Conservation (phyloP, 345 rosid species). For the Eucalyptus rudis region DNA sequence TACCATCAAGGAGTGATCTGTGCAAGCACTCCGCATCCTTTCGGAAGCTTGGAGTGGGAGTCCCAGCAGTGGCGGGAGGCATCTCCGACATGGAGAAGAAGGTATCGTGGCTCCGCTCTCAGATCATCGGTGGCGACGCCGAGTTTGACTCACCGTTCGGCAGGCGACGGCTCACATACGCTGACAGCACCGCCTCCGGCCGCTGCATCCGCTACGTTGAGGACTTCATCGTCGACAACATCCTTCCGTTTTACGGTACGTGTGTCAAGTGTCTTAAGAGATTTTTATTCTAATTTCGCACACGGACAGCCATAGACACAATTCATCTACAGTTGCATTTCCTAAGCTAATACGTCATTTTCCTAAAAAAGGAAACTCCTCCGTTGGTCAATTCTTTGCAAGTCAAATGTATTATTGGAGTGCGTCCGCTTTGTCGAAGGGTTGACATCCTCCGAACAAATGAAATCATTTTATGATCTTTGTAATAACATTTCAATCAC, state of each 20-base stretch:
- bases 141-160: slow-evolving; percentile 49
- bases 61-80: neutral
- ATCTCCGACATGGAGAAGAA: neutral
- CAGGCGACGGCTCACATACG: slow-evolving; percentile 25
- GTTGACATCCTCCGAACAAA: neutral
- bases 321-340: neutral
- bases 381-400: neutral
- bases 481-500: neutral
- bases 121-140: slow-evolving; percentile 20
- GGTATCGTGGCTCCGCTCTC: slow-evolving; percentile 37
- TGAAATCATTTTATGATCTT: neutral
- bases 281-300: neutral
- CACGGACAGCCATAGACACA: neutral
- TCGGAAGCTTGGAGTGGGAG: slow-evolving; percentile 4
- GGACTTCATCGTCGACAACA: slow-evolving; percentile 26
- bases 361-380: neutral
- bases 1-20: neutral
- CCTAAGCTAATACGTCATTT: neutral
- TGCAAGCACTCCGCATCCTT: neutral
- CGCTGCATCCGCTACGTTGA: slow-evolving; percentile 38
- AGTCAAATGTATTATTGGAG: neutral
- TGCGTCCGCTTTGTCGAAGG: neutral
- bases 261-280: neutral
- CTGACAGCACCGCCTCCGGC: slow-evolving; percentile 57
- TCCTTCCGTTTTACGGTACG: slow-evolving; percentile 49